Percentiles rank a stretch among this genome's conserved stretches.
phyloP scores from a whole-genome alignment of 345 rosid species.

The Citrus hindsii region DNA sequence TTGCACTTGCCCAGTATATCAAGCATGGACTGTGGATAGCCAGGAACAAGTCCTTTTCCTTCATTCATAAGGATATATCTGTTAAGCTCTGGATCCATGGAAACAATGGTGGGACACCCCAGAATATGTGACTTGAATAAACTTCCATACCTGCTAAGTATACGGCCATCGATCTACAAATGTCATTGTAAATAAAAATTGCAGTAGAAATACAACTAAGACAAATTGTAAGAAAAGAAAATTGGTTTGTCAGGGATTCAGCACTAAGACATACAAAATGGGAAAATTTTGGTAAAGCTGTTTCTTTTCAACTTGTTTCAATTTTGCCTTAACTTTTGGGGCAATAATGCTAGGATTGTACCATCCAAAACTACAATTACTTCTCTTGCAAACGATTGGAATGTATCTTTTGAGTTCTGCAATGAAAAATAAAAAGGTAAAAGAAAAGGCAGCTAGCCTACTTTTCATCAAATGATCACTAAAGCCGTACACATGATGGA shows the following conservation, averaged over 20 bases:
- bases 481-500: background rate
- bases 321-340: background rate
- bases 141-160: constrained; percentile 57
- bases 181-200: background rate
- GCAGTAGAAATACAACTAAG: background rate
- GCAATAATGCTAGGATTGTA: background rate
- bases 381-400: background rate
- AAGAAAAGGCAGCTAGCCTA: background rate
- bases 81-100: constrained; percentile 79
- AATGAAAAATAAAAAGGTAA: background rate
- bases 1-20: constrained; percentile 73
- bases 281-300: background rate
- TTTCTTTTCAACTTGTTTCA: background rate
- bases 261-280: background rate
- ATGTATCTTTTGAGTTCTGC: background rate
- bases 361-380: background rate
- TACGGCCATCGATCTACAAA: background rate
- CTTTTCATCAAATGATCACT: constrained; percentile 10
- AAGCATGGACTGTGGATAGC: constrained; percentile 86
- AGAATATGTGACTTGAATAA: constrained; percentile 79
- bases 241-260: background rate
- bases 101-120: constrained; percentile 77
- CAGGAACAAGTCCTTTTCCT: constrained; percentile 79
- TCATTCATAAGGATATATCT: constrained; percentile 80
- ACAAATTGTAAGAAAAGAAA: background rate